Evolutionary conservation across 805 yeast species (phyloP).

Genomic region (Monosporozyma solicola): DNA sequence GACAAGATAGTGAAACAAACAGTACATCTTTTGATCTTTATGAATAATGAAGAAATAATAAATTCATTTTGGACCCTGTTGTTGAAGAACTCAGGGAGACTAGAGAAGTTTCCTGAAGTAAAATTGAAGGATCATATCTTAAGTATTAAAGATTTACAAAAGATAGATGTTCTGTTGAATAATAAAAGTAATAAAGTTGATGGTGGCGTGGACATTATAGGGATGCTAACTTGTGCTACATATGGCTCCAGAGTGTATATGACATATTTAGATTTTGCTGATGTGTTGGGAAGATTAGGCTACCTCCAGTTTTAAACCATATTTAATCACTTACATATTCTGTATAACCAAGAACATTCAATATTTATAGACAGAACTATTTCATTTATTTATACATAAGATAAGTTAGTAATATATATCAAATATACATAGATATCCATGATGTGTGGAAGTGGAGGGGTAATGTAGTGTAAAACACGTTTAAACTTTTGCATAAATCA

Average conservation of each 20-base stretch:
- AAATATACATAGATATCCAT: neutral
- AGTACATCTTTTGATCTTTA: slow-evolving; percentile 34
- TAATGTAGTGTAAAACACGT: neutral
- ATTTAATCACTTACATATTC: neutral
- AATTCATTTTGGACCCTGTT: slow-evolving; percentile 37
- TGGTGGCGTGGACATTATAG: slow-evolving; percentile 28
- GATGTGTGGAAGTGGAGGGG: neutral
- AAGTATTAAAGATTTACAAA: slow-evolving; percentile 33
- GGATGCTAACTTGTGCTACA: slow-evolving; percentile 39
- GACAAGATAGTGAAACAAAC: slow-evolving; percentile 36
- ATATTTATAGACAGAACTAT: neutral
- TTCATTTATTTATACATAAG: neutral
- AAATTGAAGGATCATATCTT: slow-evolving; percentile 20
- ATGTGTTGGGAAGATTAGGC: slow-evolving; percentile 42
- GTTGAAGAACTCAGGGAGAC: slow-evolving; percentile 21
- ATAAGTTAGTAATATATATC: neutral
- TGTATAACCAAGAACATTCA: neutral
- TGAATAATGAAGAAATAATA: slow-evolving; percentile 31
- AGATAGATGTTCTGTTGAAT: slow-evolving; percentile 27
- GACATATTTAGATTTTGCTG: slow-evolving; percentile 39
- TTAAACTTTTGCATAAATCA: neutral
- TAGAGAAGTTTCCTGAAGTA: slow-evolving; percentile 14
- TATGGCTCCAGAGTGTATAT: slow-evolving; percentile 31
- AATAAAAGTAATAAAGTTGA: slow-evolving; percentile 28
- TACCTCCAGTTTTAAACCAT: slow-evolving; percentile 23